Conservation (phyloP, 2,329 filamentous ascomycete species). For the Neocucurbitaria cava region DNA sequence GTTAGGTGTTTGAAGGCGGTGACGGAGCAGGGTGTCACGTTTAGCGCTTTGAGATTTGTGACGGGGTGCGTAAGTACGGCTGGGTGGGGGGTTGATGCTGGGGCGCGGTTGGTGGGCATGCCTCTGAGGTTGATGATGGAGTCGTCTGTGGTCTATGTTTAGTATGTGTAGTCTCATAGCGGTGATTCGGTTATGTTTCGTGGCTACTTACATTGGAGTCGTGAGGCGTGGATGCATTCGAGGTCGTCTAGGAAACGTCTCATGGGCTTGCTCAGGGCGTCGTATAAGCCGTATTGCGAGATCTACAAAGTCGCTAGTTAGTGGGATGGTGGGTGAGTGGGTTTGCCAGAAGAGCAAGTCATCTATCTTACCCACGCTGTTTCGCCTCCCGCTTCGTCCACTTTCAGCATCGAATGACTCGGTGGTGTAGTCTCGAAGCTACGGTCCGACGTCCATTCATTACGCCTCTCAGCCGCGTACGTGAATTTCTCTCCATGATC, state of each 20-base stretch:
- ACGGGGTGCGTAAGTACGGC: slow-evolving; percentile 59
- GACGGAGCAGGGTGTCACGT: slow-evolving; percentile 50
- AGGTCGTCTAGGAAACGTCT: slow-evolving; percentile 11
- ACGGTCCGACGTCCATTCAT: slow-evolving; percentile 5
- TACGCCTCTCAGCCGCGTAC: neutral
- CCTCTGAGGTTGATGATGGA: slow-evolving; percentile 4
- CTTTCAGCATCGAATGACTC: slow-evolving; percentile 8
- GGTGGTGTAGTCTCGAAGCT: slow-evolving; percentile 10
- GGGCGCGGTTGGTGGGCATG: slow-evolving; percentile 51
- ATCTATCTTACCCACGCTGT: slow-evolving; percentile 5
- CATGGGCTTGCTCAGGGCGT: slow-evolving; percentile 13
- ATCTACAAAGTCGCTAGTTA: slow-evolving; percentile 1
- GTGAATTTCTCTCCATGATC: neutral
- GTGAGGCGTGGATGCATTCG: slow-evolving; percentile 7
- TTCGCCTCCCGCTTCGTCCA: slow-evolving; percentile 1
- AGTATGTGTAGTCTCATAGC: no score
- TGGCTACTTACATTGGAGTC: neutral
- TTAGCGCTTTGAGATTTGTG: slow-evolving; percentile 56
- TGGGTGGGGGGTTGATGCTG: slow-evolving; percentile 49
- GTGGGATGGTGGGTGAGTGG: no score
- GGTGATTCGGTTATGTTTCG: neutral
- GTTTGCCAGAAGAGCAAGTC: no score
- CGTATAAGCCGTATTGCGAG: slow-evolving; percentile 21
- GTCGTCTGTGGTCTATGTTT: neutral
- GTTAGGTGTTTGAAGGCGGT: slow-evolving; percentile 60